These are phyloP conservation scores for Annona cherimola DNA, from an alignment of 164 flowering plant species.

Conservation along the genomic window DNA sequence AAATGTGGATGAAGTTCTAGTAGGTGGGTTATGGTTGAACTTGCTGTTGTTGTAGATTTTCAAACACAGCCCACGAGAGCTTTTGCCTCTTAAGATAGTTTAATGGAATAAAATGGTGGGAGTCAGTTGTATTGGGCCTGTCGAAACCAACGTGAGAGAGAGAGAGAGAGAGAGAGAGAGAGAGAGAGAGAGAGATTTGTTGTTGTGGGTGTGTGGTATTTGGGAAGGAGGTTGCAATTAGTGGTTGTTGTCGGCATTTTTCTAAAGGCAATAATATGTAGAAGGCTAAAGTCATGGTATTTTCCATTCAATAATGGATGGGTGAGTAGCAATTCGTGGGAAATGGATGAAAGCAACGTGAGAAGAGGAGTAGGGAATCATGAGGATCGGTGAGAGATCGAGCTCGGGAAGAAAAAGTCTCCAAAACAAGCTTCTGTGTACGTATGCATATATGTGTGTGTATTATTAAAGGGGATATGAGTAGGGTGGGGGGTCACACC, in stretches of 20 bases:
- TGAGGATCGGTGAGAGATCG: not conserved
- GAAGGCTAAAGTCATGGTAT: conserved; percentile 4
- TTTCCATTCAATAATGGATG: conserved; percentile 5
- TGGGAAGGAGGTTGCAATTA: conserved; percentile 23
- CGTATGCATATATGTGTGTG: not conserved
- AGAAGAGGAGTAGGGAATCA: conserved; percentile 6
- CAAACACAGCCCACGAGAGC: conserved; percentile 6
- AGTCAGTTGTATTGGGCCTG: not conserved
- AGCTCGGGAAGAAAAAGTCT: not conserved
- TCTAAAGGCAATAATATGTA: conserved; percentile 18
- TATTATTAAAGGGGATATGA: not conserved
- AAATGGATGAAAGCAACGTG: conserved; percentile 15
- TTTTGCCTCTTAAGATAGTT: not conserved
- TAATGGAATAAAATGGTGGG: conserved; percentile 5
- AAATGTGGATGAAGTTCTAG: not conserved
- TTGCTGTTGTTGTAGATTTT: conserved; percentile 2
- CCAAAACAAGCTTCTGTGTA: not conserved
- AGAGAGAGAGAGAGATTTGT: not conserved
- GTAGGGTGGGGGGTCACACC: not conserved
- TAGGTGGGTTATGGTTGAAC: conserved; percentile 11
- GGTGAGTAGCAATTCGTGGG: not conserved
- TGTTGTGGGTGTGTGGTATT: not conserved
- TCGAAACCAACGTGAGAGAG: not conserved
- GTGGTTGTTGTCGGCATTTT: conserved; percentile 29
- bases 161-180: not conserved